Conservation (phyloP, 495 filamentous ascomycete species). For the Aspergillus steynii region DNA sequence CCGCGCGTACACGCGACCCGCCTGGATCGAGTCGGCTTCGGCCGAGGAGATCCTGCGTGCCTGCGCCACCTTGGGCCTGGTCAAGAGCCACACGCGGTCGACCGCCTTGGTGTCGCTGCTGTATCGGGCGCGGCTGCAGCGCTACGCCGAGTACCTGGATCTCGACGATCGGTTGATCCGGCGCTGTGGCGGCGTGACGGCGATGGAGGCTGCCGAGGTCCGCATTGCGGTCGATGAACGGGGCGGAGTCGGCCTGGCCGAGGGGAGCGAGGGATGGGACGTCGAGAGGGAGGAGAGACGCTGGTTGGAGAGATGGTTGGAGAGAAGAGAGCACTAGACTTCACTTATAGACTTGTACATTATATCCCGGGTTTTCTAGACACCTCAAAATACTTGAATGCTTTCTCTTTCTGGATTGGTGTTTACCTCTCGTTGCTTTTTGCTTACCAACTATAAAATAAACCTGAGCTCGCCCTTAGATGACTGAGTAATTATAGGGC, state of each 20-base stretch:
- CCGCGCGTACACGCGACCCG: constrained; percentile 18
- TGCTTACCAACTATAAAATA: no score
- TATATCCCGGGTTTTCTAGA: background rate
- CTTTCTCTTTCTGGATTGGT: no score
- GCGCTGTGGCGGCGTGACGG: constrained; percentile 48
- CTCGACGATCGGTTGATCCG: constrained; percentile 61
- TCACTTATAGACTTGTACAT: background rate
- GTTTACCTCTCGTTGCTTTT: no score
- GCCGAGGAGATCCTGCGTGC: constrained; percentile 34
- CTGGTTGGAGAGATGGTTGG: constrained; percentile 44
- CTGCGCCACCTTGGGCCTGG: constrained; percentile 51
- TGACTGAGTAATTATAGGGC: no score
- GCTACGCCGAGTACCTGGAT: constrained; percentile 52
- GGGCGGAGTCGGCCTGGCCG: constrained; percentile 33
- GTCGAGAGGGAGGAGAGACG: constrained; percentile 32
- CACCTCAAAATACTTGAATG: no score
- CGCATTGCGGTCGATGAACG: constrained; percentile 55
- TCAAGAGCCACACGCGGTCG: constrained; percentile 36
- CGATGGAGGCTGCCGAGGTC: constrained; percentile 55
- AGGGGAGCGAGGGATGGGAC: constrained; percentile 16
- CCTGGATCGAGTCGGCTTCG: constrained; percentile 23
- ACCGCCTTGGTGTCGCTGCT: constrained; percentile 31
- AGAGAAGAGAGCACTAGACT: constrained; percentile 11
- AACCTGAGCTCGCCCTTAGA: no score
- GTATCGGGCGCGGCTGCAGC: constrained; percentile 42